Base-by-base conservation (phyloP, 768 basidiomycete genomes). In the Mycena venus region DNA sequence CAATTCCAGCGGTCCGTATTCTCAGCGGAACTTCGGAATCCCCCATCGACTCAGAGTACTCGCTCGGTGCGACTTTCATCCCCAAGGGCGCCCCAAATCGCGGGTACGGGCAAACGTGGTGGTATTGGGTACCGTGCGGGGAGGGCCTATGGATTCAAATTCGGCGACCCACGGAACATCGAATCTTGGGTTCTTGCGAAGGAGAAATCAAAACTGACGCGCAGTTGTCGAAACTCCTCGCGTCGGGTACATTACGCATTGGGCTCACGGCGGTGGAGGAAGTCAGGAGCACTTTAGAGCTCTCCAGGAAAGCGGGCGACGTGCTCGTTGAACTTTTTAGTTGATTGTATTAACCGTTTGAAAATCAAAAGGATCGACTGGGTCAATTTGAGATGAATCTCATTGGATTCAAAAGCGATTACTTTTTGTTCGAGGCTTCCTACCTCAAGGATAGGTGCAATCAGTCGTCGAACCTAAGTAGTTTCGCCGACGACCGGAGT, bases 121-220 rank as follows among this genome's bases (percentile, higher is more conserved):
- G 70, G 62, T 81, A 79, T 68, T 81, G 77, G 79, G 77, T 82
- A n/a, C 82, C 82, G 7, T 77, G 75, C 49, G 68, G 59, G 34
- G 25, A 53, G 4, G 77, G 77, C 7, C 31, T 51, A 25, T 83
- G 81, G 81, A 31, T 81, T n/a, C 75, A 78, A 44, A 36, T 80
- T 53, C 31, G 47, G n/a, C 47, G 47, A 12, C 47, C 47, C n/a
- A 25, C 47, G 9, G 47, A 49, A n/a, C 47, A 49, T 49, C 47
- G n/a, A 49, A 49, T 49, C 47, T 49, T 49, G 47, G 47, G 12
- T 49, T 49, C 23, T 49, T 49, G 47, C 47, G 9, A 49, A 49
- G n/a, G 47, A 15, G 47, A 49, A 21, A 49, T 49, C 15, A 49
- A n/a, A 49, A 49, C n/a, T 49, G 47, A 49, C 47, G 47, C 23